Conservation (phyloP, 1,139 yeast species). For the Suhomyces yuchorum region DNA sequence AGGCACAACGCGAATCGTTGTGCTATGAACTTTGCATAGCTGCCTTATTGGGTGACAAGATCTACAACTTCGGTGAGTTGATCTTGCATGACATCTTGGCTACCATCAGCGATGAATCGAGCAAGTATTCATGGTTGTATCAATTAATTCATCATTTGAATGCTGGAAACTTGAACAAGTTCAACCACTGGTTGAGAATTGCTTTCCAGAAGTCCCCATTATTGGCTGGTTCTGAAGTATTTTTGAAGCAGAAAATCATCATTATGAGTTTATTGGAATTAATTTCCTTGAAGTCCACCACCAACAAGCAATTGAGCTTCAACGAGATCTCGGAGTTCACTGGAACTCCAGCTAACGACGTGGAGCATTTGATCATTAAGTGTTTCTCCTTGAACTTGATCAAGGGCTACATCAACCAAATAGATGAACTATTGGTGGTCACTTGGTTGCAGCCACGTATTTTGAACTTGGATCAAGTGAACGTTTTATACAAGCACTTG, state of each 20-base stretch:
- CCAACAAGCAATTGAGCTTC: slow-evolving; percentile 73
- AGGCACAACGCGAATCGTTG: slow-evolving; percentile 35
- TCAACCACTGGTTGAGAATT: slow-evolving; percentile 50
- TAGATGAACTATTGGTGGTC: slow-evolving; percentile 71
- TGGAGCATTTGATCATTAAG: slow-evolving; percentile 89
- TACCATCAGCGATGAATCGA: slow-evolving; percentile 45
- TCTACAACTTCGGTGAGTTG: slow-evolving; percentile 94
- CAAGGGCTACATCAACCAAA: slow-evolving; percentile 88
- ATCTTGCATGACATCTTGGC: slow-evolving; percentile 83
- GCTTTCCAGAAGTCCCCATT: slow-evolving; percentile 55
- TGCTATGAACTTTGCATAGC: slow-evolving; percentile 85
- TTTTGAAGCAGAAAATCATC: slow-evolving; percentile 86
- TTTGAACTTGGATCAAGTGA: slow-evolving; percentile 78
- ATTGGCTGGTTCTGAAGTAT: slow-evolving; percentile 60
- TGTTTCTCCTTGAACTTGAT: slow-evolving; percentile 82
- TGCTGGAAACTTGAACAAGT: slow-evolving; percentile 70
- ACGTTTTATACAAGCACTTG: slow-evolving; percentile 71
- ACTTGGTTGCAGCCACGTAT: slow-evolving; percentile 97
- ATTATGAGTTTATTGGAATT: slow-evolving; percentile 89
- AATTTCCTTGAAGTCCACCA: slow-evolving; percentile 75
- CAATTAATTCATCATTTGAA: slow-evolving; percentile 71
- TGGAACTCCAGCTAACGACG: slow-evolving; percentile 69
- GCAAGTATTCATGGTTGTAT: slow-evolving; percentile 71
- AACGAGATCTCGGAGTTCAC: slow-evolving; percentile 71
- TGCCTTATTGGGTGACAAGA: slow-evolving; percentile 87